Evolutionary conservation across 1,284 basidiomycete genomes (phyloP), one percentile per base, ranked within the genome.

Genomic region (Ceratobasidium sp.): DNA sequence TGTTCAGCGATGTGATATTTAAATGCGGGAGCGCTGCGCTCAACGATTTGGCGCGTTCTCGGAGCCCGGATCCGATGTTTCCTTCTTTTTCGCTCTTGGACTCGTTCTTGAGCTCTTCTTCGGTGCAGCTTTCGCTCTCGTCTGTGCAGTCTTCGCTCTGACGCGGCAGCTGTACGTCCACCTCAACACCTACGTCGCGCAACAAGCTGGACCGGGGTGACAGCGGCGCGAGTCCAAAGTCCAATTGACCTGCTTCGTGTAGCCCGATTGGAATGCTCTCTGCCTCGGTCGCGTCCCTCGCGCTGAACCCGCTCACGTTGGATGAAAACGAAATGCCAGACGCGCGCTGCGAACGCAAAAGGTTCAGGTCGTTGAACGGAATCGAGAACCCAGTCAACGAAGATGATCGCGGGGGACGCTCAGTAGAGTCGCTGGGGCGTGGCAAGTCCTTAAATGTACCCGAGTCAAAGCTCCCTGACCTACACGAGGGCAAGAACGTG

Each of bases 251-350:
- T 44, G 67, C 30, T n/a, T 47, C 16, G 57, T 71, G 46, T 21
- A 71, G 28, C 18, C 55, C 67, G 32, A 71, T 71, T 3, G 67
- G 67, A 26, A 71, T 71, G 38, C 67, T 71, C 57, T 71, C 67
- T 6, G 44, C 55, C 21, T 71, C 55, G 9, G 55, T 61, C 44
- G 55, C 21, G 32, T 44, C 41, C 7, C 57, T 55, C 14, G 54
- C 66, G 21, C 66, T 69, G 7, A 26, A 46, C 7, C 57, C 67
- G 55, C 57, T 71, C 30, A 61, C 44, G 46, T n/a, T 50, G 5
- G 67, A 71, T 3, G 30, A 28, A 50, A 71, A 71, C 1, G 67
- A 71, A 21, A 71, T 21, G 30, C 55, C 52, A 2, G 67, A 71
- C 1, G 46, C 44, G 28, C 66, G 66, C 23, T 69, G 38, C 30